These are phyloP conservation scores for Centella asiatica DNA, from an alignment of 129 eudicot genomes.

Conservation along the genomic window DNA sequence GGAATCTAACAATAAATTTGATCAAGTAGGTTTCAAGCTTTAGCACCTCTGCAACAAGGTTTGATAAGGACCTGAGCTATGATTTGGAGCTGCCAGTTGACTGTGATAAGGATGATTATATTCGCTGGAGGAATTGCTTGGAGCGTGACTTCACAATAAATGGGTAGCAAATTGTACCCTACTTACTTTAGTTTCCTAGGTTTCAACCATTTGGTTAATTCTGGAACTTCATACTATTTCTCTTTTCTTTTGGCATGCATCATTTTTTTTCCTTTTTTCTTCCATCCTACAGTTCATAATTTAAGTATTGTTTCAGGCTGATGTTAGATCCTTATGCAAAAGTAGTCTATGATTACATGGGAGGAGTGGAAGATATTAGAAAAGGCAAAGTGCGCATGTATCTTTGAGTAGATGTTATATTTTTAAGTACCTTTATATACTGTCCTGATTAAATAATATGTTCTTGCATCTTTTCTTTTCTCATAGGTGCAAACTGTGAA, in stretches of 20 bases:
- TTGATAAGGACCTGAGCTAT: conserved; percentile 12
- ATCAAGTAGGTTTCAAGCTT: conserved; percentile 68
- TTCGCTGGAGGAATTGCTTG: conserved; percentile 75
- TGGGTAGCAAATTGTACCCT: conserved; percentile 45
- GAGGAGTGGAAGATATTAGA: conserved; percentile 64
- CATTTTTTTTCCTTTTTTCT: background rate
- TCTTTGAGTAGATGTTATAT: conserved; percentile 12
- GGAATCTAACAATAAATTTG: conserved; percentile 5
- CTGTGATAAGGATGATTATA: conserved; percentile 57
- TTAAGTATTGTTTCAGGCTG: conserved; percentile 40
- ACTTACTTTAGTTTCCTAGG: conserved; percentile 22
- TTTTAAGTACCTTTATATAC: conserved; percentile 1
- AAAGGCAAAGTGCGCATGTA: conserved; percentile 70
- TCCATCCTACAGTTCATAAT: background rate
- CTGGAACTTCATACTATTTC: background rate
- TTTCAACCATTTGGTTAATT: conserved; percentile 18
- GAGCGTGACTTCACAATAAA: conserved; percentile 83
- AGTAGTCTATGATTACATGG: conserved; percentile 64
- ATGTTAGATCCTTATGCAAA: conserved; percentile 73
- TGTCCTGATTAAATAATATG: background rate
- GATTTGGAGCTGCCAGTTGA: conserved; percentile 36
- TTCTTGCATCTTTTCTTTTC: conserved; percentile 11
- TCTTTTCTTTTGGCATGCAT: background rate
- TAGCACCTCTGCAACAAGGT: conserved; percentile 49
- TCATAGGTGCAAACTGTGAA: conserved; percentile 56